phyloP scores from a whole-genome alignment of 495 filamentous ascomycete genomes.

The Cryomyces minteri region DNA sequence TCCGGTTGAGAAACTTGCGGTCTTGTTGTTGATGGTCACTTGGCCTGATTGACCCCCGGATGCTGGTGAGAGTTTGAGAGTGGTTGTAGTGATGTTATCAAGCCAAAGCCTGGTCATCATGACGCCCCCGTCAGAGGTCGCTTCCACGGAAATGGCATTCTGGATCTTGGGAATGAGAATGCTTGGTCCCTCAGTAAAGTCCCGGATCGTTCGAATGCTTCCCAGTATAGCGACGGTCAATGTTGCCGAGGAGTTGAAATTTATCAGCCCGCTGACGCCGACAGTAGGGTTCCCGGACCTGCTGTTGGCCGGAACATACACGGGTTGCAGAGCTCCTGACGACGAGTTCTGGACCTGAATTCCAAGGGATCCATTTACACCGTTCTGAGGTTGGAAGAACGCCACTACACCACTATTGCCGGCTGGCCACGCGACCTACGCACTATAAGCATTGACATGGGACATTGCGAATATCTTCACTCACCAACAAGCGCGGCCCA shows the following conservation, averaged over 20 bases:
- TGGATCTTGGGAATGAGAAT: slow-evolving; percentile 32
- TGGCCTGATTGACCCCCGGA: slow-evolving; percentile 9
- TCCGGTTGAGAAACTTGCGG: slow-evolving; percentile 28
- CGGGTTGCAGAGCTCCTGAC: slow-evolving; percentile 16
- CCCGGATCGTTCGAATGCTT: slow-evolving; percentile 40
- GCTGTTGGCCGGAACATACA: slow-evolving; percentile 16
- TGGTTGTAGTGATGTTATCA: slow-evolving; percentile 38
- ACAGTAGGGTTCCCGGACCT: slow-evolving; percentile 23
- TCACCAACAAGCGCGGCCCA: slow-evolving; percentile 30
- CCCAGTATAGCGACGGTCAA: slow-evolving; percentile 37
- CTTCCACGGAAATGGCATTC: slow-evolving; percentile 27
- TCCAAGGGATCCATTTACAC: slow-evolving; percentile 32
- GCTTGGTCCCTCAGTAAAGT: slow-evolving; percentile 40
- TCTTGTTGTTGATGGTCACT: slow-evolving; percentile 23
- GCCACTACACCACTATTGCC: slow-evolving; percentile 39
- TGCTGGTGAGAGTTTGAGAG: slow-evolving; percentile 26
- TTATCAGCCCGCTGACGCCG: slow-evolving; percentile 30
- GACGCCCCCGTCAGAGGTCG: slow-evolving; percentile 22
- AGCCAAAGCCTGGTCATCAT: slow-evolving; percentile 35
- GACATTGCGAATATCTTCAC: background rate
- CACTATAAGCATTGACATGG: background rate
- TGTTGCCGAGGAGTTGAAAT: slow-evolving; percentile 35
- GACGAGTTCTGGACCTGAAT: slow-evolving; percentile 32
- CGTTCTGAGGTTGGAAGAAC: slow-evolving; percentile 34
- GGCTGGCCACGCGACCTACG: slow-evolving; percentile 39